Percentiles rank a stretch among this genome's conserved stretches.
Evolutionary conservation across 208 protist species (phyloP).

Genomic region (Trichomonas gallinae): DNA sequence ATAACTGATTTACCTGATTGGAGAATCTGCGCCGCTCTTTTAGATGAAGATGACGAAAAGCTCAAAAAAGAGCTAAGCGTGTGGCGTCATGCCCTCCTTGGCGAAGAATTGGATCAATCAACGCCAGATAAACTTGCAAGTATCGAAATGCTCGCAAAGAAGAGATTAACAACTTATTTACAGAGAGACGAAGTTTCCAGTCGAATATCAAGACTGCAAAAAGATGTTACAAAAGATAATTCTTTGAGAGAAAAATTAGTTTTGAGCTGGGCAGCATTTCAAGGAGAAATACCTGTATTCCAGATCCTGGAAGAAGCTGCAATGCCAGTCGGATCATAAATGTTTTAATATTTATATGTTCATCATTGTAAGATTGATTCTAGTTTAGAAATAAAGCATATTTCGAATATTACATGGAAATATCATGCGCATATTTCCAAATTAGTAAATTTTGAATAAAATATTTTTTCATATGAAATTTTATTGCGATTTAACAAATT

Average conservation of each 20-base stretch:
- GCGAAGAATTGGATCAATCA: not conserved
- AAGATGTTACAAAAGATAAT: not conserved
- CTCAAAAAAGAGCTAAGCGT: not conserved
- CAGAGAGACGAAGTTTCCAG: not conserved
- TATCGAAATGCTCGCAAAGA: not conserved
- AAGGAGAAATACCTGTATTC: not conserved
- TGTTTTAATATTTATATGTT: too few relatives aligned
- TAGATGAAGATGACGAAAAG: not conserved
- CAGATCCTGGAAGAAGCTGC: not conserved
- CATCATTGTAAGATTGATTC: too few relatives aligned
- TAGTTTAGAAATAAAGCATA: too few relatives aligned
- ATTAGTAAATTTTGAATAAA: too few relatives aligned
- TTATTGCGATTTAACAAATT: too few relatives aligned
- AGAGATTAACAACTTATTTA: not conserved
- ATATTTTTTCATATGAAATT: too few relatives aligned
- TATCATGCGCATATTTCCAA: too few relatives aligned
- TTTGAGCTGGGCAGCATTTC: not conserved
- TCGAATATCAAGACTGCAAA: not conserved
- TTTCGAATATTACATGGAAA: too few relatives aligned
- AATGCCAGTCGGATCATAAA: not conserved
- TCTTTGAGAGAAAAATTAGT: not conserved
- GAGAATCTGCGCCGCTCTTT: not conserved
- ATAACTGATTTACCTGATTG: not conserved
- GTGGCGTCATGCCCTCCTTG: not conserved
- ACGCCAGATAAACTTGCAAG: not conserved